Evolutionary conservation across 371 early-diverging fungal genomes (phyloP).

Genomic region (Mucor mucedo): DNA sequence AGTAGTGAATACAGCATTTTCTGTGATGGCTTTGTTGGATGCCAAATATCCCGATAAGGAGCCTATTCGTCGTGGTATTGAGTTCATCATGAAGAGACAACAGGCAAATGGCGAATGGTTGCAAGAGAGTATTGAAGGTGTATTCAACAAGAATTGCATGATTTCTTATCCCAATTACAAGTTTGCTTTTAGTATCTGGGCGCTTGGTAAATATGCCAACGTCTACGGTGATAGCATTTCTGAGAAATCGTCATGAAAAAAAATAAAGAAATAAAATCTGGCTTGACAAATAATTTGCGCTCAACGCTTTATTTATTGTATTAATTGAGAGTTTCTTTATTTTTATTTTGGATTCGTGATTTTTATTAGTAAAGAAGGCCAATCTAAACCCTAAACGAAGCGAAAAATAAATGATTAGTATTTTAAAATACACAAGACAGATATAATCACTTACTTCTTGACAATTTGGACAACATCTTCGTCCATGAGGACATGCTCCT

Average conservation of each 20-base stretch:
- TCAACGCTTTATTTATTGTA: conserved; percentile 3
- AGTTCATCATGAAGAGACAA: conserved; percentile 86
- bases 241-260: background rate
- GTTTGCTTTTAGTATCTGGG: conserved; percentile 94
- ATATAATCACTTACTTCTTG: conserved; percentile 53
- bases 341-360: background rate
- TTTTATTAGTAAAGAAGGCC: conserved; percentile 5
- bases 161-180: conserved; percentile 98
- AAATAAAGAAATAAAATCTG: conserved; percentile 2
- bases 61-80: conserved; percentile 78
- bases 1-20: conserved; percentile 93
- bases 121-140: conserved; percentile 97
- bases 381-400: conserved; percentile 16
- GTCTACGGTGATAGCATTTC: conserved; percentile 59
- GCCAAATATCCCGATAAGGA: conserved; percentile 84
- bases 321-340: background rate
- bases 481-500: conserved; percentile 93
- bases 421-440: background rate
- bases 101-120: conserved; percentile 92
- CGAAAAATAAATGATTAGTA: background rate
- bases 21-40: conserved; percentile 85
- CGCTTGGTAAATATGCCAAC: conserved; percentile 87
- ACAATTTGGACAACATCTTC: conserved; percentile 99
- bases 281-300: background rate
- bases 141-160: conserved; percentile 92